Evolutionary conservation across 2,329 filamentous ascomycete genomes (phyloP).

Genomic region (Chrysoporthe puriensis): DNA sequence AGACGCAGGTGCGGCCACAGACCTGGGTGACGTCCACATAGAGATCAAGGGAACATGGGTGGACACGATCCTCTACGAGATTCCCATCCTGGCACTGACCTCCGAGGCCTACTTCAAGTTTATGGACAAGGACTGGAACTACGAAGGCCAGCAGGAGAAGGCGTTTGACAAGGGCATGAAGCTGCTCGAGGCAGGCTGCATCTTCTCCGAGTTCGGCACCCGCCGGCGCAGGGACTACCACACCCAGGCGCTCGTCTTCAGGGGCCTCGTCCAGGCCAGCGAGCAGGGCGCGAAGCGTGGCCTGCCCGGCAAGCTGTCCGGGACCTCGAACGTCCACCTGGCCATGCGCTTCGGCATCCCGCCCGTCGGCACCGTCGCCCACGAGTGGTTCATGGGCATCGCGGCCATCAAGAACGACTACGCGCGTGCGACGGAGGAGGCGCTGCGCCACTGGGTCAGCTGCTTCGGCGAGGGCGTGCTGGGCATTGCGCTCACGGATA

Average conservation of each 20-base stretch:
- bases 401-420: conserved; percentile 91
- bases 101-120: conserved; percentile 98
- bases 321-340: conserved; percentile 95
- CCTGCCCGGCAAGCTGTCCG: conserved; percentile 73
- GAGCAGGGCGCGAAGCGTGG: conserved; percentile 69
- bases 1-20: conserved; percentile 65
- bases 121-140: conserved; percentile 89
- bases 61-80: conserved; percentile 97
- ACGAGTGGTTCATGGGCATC: conserved; percentile 99
- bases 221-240: conserved; percentile 89
- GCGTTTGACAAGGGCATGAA: conserved; percentile 80
- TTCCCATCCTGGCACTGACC: conserved; percentile 86
- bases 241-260: conserved; percentile 89
- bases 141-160: conserved; percentile 82
- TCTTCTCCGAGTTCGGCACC: conserved; percentile 93
- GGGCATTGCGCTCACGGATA: conserved; percentile 91
- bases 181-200: conserved; percentile 80
- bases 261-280: conserved; percentile 79
- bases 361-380: conserved; percentile 86
- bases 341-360: conserved; percentile 88
- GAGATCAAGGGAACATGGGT: conserved; percentile 83
- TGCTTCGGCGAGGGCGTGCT: conserved; percentile 87
- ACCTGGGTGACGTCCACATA: conserved; percentile 76
- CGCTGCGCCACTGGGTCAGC: conserved; percentile 84
- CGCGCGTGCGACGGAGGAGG: conserved; percentile 78